These are phyloP conservation scores for Macroventuria anomochaeta DNA, from an alignment of 2,329 filamentous ascomycete species.

Conservation along the genomic window DNA sequence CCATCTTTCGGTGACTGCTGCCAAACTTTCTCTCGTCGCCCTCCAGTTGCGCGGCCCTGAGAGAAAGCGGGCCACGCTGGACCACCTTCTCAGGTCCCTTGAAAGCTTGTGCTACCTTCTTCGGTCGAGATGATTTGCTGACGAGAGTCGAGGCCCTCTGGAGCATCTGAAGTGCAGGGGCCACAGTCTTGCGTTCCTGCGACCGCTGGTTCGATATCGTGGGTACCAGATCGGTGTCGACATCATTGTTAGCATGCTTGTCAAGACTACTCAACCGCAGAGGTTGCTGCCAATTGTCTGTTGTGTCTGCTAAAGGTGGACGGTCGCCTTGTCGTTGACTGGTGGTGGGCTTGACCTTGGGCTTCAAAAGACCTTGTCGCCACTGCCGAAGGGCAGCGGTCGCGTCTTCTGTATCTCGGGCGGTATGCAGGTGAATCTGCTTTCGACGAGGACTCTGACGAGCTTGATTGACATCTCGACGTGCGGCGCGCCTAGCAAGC, in stretches of 20 bases:
- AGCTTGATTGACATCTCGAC: constrained; percentile 55
- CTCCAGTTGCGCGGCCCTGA: constrained; percentile 53
- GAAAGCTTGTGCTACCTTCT: background rate
- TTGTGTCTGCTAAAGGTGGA: constrained; percentile 25
- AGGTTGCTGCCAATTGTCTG: constrained; percentile 28
- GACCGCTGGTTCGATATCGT: background rate
- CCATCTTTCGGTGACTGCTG: constrained; percentile 42
- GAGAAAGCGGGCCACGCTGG: constrained; percentile 17
- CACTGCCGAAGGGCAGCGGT: constrained; percentile 58
- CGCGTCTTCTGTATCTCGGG: constrained; percentile 62
- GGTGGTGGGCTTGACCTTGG: constrained; percentile 13
- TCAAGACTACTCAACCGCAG: background rate
- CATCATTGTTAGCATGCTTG: background rate
- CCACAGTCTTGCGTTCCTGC: constrained; percentile 1
- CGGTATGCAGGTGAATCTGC: constrained; percentile 59
- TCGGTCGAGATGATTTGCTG: constrained; percentile 3
- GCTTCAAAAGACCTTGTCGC: constrained; percentile 53
- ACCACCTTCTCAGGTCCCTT: background rate
- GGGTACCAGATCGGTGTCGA: background rate
- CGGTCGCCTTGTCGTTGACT: constrained; percentile 3
- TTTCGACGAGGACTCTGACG: constrained; percentile 61
- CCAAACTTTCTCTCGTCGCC: constrained; percentile 50
- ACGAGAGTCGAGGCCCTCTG: constrained; percentile 8
- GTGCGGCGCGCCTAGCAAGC: constrained; percentile 61
- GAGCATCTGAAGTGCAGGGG: constrained; percentile 20